These are phyloP conservation scores for Syzygium oleosum DNA, from an alignment of 345 rosid genomes.

Conservation along the genomic window DNA sequence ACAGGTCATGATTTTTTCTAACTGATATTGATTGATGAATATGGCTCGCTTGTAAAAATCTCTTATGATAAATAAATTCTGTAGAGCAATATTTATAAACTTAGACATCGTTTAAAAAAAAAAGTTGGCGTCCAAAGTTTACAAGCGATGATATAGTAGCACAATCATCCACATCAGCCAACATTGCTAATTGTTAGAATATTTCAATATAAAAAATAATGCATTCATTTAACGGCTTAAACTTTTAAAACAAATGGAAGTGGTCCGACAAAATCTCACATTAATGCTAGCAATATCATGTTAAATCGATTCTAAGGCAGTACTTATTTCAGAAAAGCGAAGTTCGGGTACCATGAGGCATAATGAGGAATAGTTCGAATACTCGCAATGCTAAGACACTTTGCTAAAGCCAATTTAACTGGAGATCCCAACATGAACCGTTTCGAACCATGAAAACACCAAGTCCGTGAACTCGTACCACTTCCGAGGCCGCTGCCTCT, in stretches of 20 bases:
- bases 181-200: not conserved
- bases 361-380: too few species aligned
- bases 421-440: not conserved
- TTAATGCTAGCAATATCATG: too few species aligned
- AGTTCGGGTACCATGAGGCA: too few species aligned
- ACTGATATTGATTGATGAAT: not conserved
- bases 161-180: not conserved
- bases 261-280: too few species aligned
- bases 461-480: not conserved
- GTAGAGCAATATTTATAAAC: not conserved
- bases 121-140: not conserved
- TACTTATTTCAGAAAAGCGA: too few species aligned
- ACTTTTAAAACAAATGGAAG: too few species aligned
- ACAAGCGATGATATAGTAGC: not conserved
- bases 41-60: not conserved
- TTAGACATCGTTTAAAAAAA: too few species aligned
- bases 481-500: not conserved
- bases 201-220: too few species aligned
- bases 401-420: not conserved
- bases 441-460: not conserved
- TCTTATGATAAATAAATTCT: not conserved
- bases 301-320: too few species aligned
- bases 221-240: too few species aligned
- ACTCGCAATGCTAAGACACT: not conserved
- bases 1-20: not conserved